Conservation (phyloP, 768 basidiomycete genomes). For the Russula foetens region DNA sequence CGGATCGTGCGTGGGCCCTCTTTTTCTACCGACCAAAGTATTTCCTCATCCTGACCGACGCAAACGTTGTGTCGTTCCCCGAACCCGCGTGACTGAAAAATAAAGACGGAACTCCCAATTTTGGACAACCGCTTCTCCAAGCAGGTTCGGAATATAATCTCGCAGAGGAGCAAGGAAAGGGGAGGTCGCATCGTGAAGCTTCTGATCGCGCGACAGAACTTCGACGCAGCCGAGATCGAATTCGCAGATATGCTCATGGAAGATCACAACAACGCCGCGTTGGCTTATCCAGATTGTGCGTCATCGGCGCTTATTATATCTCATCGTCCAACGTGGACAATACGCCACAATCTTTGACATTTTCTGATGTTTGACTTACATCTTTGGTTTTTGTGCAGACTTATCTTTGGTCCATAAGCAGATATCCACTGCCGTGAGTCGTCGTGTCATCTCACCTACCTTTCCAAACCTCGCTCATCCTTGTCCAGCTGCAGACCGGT, state of each 20-base stretch:
- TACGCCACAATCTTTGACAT: neutral
- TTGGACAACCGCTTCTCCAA: constrained; percentile 69
- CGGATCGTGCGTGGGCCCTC: constrained; percentile 55
- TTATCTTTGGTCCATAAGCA: constrained; percentile 20
- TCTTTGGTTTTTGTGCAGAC: constrained; percentile 1
- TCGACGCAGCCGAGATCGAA: constrained; percentile 90
- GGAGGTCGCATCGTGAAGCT: constrained; percentile 48
- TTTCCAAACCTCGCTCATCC: neutral
- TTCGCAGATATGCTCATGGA: constrained; percentile 97
- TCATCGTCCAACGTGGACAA: neutral
- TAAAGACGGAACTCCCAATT: constrained; percentile 61
- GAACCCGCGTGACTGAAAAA: neutral
- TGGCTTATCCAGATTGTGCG: constrained; percentile 88
- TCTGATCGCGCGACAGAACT: constrained; percentile 79
- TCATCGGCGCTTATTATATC: constrained; percentile 13
- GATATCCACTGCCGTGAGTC: constrained; percentile 18
- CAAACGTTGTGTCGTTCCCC: neutral
- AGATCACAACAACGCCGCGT: constrained; percentile 92
- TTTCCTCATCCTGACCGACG: neutral
- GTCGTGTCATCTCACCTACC: too few species aligned
- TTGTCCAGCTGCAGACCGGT: constrained; percentile 13
- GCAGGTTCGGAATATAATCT: constrained; percentile 83
- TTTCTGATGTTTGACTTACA: neutral
- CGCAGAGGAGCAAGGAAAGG: constrained; percentile 49
- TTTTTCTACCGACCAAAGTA: neutral